Evolutionary conservation across 495 filamentous ascomycete species (phyloP).

Genomic region (Penicillium arizonense): DNA sequence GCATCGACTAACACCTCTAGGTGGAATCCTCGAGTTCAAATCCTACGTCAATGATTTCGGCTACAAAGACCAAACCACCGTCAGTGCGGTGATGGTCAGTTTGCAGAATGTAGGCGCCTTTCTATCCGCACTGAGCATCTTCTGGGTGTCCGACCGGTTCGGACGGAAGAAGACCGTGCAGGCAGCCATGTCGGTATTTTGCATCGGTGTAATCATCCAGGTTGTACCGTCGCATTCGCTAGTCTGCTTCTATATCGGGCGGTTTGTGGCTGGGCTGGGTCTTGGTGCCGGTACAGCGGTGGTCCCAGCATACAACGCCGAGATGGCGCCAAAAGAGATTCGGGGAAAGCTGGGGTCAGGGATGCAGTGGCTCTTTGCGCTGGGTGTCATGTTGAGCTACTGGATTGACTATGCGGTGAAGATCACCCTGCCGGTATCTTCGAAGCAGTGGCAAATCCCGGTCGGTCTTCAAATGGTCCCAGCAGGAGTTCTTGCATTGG

Average conservation of each 20-base stretch:
- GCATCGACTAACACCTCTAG: not conserved
- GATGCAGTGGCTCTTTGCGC: slow-evolving; percentile 48
- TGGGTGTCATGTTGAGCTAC: slow-evolving; percentile 51
- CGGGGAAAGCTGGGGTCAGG: slow-evolving; percentile 49
- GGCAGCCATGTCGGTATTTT: slow-evolving; percentile 40
- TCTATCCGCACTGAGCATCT: slow-evolving; percentile 37
- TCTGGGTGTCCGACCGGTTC: slow-evolving; percentile 37
- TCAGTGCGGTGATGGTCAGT: slow-evolving; percentile 29
- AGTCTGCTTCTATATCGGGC: slow-evolving; percentile 44
- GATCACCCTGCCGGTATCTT: slow-evolving; percentile 28
- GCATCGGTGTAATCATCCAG: slow-evolving; percentile 43
- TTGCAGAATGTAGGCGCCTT: slow-evolving; percentile 31
- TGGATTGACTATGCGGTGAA: slow-evolving; percentile 53
- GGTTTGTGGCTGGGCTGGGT: slow-evolving; percentile 55
- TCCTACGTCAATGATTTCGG: slow-evolving; percentile 24
- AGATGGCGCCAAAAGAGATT: slow-evolving; percentile 55
- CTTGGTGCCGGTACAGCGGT: slow-evolving; percentile 53
- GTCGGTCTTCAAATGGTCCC: slow-evolving; percentile 52
- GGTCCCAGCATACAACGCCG: slow-evolving; percentile 53
- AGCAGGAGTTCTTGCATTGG: slow-evolving; percentile 40
- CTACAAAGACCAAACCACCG: slow-evolving; percentile 26
- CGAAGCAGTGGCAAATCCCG: slow-evolving; percentile 54
- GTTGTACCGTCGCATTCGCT: slow-evolving; percentile 41
- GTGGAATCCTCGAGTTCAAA: slow-evolving; percentile 23
- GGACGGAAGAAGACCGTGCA: slow-evolving; percentile 46